Base-by-base conservation (phyloP, 257 asterid species). In the Plantago elongata region DNA sequence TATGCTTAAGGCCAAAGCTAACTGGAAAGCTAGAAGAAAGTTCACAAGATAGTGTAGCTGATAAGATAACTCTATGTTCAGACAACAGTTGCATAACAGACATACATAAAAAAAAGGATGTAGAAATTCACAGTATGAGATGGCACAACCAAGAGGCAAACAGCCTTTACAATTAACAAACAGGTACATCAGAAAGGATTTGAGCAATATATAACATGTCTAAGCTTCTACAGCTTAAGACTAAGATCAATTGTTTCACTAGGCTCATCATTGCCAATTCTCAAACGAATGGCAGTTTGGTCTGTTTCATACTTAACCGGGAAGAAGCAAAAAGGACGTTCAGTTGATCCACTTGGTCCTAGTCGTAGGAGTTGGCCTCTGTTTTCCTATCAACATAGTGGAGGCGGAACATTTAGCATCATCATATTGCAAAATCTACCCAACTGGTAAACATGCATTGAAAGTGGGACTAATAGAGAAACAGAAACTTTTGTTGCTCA, bases 231-330 rank as follows among this genome's bases (percentile, higher is more conserved):
- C 14, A 89, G 81, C 81, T 83, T 89, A 54, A 89, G 75, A 77
- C 71, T 80, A 40, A 87, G 95, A 80, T 90, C 97, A 64, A 87
- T 73, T n/a, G 56, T 71, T 57, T 81, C 86, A 45, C 74, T 80
- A 64, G 59, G 78, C 51, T 74, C 82, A 34, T 74, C 72, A 9
- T 64, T 63, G 52, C 70, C 68, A 37, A 49, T 70, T 71, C 75
- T 61, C 13, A 48, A 64, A 50, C 57, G 29, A 14, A 49, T 66
- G 43, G 80, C 48, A 14, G 51, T 57, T 54, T 69, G 75, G 51
- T 64, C 72, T 29, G 5, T 64, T 56, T 64, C 79, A 66, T 58
- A 9, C 61, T 72, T 70, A 40, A 77, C 46, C 2, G 90, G 95
- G 68, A 84, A 90, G 79, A 90, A 87, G 79, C 79, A 75, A 60